These are phyloP conservation scores for Fusarium sp. DNA, from an alignment of 2,329 filamentous ascomycete species.

Conservation along the genomic window DNA sequence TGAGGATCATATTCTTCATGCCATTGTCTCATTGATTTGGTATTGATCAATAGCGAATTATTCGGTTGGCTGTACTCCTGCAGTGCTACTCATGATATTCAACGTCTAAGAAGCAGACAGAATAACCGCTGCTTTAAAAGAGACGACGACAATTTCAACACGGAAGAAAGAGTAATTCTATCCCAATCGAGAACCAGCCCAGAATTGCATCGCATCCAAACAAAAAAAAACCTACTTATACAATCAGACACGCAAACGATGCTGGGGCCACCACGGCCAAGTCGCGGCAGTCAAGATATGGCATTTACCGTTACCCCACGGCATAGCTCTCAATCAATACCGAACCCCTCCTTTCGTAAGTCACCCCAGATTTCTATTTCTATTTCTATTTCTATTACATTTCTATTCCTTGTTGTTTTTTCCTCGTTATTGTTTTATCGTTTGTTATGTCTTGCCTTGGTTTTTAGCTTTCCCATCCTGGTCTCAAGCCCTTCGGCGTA, in stretches of 20 bases:
- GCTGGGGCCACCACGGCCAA: slow-evolving; percentile 40
- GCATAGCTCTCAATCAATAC: slow-evolving; percentile 52
- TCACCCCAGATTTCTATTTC: slow-evolving; percentile 32
- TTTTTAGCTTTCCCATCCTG: slow-evolving; percentile 11
- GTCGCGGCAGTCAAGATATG: slow-evolving; percentile 32
- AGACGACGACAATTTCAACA: neutral
- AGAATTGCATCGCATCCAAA: neutral
- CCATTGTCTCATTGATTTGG: neutral
- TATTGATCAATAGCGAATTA: neutral
- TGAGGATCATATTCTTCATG: neutral
- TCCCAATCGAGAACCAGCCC: neutral
- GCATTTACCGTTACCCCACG: slow-evolving; percentile 33
- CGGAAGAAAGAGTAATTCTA: neutral
- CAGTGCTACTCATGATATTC: neutral
- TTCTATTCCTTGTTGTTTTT: neutral
- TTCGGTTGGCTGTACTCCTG: slow-evolving; percentile 7
- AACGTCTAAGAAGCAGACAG: neutral
- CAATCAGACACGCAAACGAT: slow-evolving; percentile 20
- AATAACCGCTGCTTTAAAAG: neutral
- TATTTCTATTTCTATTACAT: neutral
- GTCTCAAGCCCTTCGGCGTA: slow-evolving; percentile 15
- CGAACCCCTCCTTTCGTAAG: slow-evolving; percentile 67
- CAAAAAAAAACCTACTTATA: slow-evolving; percentile 17
- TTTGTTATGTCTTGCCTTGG: slow-evolving; percentile 1
- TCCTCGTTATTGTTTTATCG: slow-evolving; percentile 9